Base-by-base conservation (phyloP, 768 basidiomycete species). In the Boletus sp. region DNA sequence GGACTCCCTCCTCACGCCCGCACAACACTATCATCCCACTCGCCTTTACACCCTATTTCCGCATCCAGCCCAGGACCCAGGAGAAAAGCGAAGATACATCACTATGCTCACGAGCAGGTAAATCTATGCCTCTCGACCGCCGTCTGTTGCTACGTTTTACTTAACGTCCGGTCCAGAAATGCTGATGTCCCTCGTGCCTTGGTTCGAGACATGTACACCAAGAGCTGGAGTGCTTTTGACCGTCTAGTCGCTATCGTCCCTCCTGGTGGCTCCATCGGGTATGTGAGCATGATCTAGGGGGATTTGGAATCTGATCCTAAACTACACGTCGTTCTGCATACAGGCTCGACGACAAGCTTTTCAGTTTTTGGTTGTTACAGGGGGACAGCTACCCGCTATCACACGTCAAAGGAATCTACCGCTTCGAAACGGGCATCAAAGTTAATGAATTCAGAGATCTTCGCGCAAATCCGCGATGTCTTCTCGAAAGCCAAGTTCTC, bases 161-260 rank as follows among this genome's bases (percentile, higher is more conserved):
- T 45, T 50, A 4, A 57, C 15, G 47, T 58, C 34, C 56, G 43
- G 38, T 44, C 46, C 61, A 87, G 90, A 68, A 93, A 93, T 67
- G 89, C 88, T 15, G 90, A 92, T 65, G 85, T 90, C 25, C 88
- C 91, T 11, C 82, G 90, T 47, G 87, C 89, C 1, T 77, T 91
- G 19, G 91, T 92, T 43, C 83, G 90, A 53, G 90, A 93, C 61
- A 88, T 91, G 87, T 93, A 93, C 66, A 92, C 90, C 25, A 93
- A 93, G 71, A 90, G 88, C 59, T 93, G 92, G 91, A 90, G 88
- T 65, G 90, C 90, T 2, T 93, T 94, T 62, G 90, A 93, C 67
- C 83, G 91, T 10, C 79, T 94, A 7, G 87, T 93, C 17, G 87
- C 88, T 5, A 90, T 93, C 56, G 90, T 93, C 0, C 90, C 91